Percentiles rank a stretch among this genome's conserved stretches.
These are phyloP conservation scores for Kodamaea fukazawae DNA, from an alignment of 805 yeast genomes.

Conservation along the genomic window DNA sequence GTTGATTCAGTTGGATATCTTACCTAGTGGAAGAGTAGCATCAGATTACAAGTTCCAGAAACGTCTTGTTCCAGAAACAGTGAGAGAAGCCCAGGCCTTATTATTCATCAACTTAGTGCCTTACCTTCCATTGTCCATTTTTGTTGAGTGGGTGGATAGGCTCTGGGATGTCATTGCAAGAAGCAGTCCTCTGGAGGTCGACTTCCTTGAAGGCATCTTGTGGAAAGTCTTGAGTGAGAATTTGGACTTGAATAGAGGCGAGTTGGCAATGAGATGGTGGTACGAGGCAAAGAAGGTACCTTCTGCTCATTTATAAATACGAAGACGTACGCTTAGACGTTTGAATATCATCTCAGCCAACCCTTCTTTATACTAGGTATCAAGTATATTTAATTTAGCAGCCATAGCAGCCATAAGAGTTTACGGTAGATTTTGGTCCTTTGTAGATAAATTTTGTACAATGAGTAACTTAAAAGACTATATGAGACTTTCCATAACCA, in stretches of 20 bases:
- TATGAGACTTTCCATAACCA: no score
- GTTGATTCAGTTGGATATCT: slow-evolving; percentile 15
- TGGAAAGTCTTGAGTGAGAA: slow-evolving; percentile 60
- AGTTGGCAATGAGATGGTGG: slow-evolving; percentile 63
- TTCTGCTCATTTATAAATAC: no score
- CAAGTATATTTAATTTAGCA: no score
- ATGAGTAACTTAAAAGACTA: no score
- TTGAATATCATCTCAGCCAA: no score
- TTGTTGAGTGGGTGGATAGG: slow-evolving; percentile 47
- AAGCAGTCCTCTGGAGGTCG: slow-evolving; percentile 37
- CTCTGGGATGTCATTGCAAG: slow-evolving; percentile 34
- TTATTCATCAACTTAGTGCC: slow-evolving; percentile 53
- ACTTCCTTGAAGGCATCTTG: slow-evolving; percentile 37
- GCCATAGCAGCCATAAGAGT: no score
- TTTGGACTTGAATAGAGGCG: slow-evolving; percentile 54
- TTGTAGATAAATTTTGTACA: no score
- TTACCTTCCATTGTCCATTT: slow-evolving; percentile 42
- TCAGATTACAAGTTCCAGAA: slow-evolving; percentile 19
- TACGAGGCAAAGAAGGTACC: slow-evolving; percentile 34
- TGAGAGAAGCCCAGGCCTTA: slow-evolving; percentile 48
- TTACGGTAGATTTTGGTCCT: no score
- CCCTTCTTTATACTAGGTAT: no score
- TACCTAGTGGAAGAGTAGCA: slow-evolving; percentile 10
- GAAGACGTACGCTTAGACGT: no score
- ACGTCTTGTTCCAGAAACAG: slow-evolving; percentile 34